Conservation (phyloP, 2,329 filamentous ascomycete genomes). For the Sclerotinia nivalis region DNA sequence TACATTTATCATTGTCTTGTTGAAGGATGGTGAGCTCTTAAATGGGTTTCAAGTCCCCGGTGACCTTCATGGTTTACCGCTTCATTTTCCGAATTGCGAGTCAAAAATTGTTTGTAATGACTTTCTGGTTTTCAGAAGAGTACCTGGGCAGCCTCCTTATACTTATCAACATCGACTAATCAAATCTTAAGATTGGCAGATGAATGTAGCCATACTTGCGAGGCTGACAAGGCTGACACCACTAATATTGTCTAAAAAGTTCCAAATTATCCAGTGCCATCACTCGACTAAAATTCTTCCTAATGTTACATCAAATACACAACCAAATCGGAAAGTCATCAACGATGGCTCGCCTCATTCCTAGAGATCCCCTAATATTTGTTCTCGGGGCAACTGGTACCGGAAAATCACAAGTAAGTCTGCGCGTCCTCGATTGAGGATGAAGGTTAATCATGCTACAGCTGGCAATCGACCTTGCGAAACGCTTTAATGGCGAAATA, state of each 20-base stretch:
- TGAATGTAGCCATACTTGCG: background rate
- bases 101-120: too few species aligned
- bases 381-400: slow-evolving; percentile 90
- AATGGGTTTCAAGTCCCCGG: too few species aligned
- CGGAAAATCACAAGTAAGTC: slow-evolving; percentile 79
- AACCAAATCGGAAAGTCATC: slow-evolving; percentile 24
- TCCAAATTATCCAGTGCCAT: background rate
- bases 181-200: background rate
- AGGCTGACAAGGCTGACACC: slow-evolving; percentile 5
- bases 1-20: background rate
- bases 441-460: slow-evolving; percentile 28
- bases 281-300: background rate
- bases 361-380: slow-evolving; percentile 67
- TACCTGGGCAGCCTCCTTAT: too few species aligned
- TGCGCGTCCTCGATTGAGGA: background rate
- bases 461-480: slow-evolving; percentile 78
- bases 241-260: background rate
- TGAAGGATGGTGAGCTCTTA: background rate
- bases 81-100: too few species aligned
- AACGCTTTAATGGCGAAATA: slow-evolving; percentile 82
- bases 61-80: too few species aligned
- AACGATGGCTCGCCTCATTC: slow-evolving; percentile 40
- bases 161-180: background rate
- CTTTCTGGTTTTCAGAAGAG: background rate
- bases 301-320: slow-evolving; percentile 30